Conservation (phyloP, 2,329 filamentous ascomycete genomes). For the Apiospora saccharicola region DNA sequence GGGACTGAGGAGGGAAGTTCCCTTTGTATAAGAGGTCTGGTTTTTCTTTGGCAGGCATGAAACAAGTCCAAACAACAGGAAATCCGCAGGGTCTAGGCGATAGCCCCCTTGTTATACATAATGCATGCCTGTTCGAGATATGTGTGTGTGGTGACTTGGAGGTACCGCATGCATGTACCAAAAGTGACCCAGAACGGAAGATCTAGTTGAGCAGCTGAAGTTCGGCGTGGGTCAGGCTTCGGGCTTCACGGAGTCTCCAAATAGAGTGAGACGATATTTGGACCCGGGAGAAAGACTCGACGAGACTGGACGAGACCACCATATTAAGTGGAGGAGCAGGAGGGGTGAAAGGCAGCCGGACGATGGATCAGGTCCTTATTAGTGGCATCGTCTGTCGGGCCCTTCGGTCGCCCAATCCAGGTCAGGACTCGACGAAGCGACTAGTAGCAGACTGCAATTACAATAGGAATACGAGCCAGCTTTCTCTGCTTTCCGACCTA, state of each 20-base stretch:
- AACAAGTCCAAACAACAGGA: constrained; percentile 6
- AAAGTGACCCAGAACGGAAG: neutral
- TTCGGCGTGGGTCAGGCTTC: constrained; percentile 2
- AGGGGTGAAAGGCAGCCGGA: neutral
- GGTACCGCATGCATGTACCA: neutral
- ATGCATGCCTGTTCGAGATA: constrained; percentile 17
- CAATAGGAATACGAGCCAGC: neutral
- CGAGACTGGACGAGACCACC: neutral
- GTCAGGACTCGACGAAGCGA: neutral
- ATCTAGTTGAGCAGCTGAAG: constrained; percentile 4
- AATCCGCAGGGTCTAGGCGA: neutral
- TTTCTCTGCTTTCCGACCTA: neutral
- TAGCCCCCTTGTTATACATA: constrained; percentile 18
- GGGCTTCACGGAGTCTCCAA: neutral
- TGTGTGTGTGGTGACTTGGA: neutral
- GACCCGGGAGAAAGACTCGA: neutral
- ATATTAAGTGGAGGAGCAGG: constrained; percentile 1
- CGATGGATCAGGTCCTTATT: neutral
- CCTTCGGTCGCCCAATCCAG: neutral
- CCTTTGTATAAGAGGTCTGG: neutral
- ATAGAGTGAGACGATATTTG: neutral
- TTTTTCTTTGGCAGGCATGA: constrained; percentile 12
- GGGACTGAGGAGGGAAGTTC: neutral
- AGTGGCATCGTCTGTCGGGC: constrained; percentile 2
- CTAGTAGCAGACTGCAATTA: neutral